These are phyloP conservation scores for Rheum nobile DNA, from an alignment of 148 eudicot genomes.

Conservation along the genomic window DNA sequence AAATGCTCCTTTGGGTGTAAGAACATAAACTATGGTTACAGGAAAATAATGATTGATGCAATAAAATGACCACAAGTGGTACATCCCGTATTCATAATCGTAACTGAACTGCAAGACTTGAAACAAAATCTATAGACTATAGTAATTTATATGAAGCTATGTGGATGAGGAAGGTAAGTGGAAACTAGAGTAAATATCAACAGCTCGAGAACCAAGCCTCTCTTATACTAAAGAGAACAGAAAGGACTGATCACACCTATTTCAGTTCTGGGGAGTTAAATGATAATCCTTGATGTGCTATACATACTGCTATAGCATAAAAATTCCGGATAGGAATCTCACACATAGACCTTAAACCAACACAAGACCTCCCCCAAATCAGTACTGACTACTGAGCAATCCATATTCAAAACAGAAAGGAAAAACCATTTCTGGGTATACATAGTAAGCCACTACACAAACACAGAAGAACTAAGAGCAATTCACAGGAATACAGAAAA, in stretches of 20 bases:
- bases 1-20: neutral
- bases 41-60: neutral
- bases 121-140: neutral
- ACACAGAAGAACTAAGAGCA: neutral
- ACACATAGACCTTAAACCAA: neutral
- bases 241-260: neutral
- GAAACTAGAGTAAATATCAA: neutral
- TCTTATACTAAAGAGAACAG: neutral
- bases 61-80: neutral
- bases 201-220: neutral
- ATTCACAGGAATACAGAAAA: neutral
- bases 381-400: neutral
- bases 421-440: neutral
- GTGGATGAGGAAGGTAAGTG: neutral
- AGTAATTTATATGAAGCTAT: neutral
- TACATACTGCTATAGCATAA: neutral
- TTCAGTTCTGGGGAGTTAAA: neutral
- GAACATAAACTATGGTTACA: neutral
- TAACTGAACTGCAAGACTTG: neutral
- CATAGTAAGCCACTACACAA: neutral
- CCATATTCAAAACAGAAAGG: neutral
- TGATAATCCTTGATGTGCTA: neutral
- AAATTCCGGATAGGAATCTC: neutral
- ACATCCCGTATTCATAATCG: neutral
- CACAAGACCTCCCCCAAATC: too few relatives aligned